Evolutionary conservation across 805 yeast species (phyloP).

Genomic region (Candida ficus): DNA sequence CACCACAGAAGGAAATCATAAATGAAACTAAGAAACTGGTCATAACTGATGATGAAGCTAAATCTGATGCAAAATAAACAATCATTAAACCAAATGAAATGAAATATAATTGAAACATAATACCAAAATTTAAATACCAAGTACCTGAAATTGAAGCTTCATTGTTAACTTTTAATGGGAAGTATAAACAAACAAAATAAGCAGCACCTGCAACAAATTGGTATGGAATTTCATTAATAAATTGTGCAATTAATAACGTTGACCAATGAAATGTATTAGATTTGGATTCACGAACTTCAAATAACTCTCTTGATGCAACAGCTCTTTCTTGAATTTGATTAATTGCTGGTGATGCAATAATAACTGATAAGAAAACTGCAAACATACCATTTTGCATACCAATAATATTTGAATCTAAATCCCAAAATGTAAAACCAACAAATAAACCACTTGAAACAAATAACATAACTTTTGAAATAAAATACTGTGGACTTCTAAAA

Average conservation of each 20-base stretch:
- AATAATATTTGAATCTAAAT: slow-evolving; percentile 44
- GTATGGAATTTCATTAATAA: slow-evolving; percentile 57
- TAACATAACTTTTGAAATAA: slow-evolving; percentile 53
- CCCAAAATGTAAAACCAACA: slow-evolving; percentile 71
- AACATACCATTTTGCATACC: slow-evolving; percentile 63
- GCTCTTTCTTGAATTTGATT: slow-evolving; percentile 65
- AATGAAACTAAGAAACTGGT: slow-evolving; percentile 37
- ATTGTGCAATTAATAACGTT: slow-evolving; percentile 48
- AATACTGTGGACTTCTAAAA: slow-evolving; percentile 60
- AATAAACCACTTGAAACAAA: slow-evolving; percentile 53
- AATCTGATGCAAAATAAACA: slow-evolving; percentile 59
- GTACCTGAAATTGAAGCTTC: slow-evolving; percentile 44
- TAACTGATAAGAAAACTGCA: slow-evolving; percentile 54
- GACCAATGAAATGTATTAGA: slow-evolving; percentile 77
- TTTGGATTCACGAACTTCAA: slow-evolving; percentile 65
- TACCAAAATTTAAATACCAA: slow-evolving; percentile 38
- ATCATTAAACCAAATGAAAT: slow-evolving; percentile 44
- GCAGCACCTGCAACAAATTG: slow-evolving; percentile 44
- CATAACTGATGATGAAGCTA: slow-evolving; percentile 63
- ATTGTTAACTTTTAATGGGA: slow-evolving; percentile 39
- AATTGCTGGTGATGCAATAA: slow-evolving; percentile 51
- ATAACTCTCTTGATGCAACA: slow-evolving; percentile 53
- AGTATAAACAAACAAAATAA: slow-evolving; percentile 48
- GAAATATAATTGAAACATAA: slow-evolving; percentile 40
- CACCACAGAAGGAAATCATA: slow-evolving; percentile 34